phyloP scores from a whole-genome alignment of 345 rosid species.

The Litchi chinensis region DNA sequence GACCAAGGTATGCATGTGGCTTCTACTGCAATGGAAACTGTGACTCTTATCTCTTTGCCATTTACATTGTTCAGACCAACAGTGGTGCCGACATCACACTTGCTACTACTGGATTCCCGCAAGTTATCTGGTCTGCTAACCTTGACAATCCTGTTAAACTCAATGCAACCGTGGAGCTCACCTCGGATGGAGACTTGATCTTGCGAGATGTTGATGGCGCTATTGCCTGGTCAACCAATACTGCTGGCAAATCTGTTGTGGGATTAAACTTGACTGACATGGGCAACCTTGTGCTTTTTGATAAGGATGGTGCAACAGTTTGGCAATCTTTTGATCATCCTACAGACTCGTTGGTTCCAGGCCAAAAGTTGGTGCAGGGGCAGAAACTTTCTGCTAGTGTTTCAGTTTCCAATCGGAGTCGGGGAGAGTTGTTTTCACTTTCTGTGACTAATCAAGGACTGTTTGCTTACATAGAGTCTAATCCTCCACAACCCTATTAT shows the following conservation, averaged over 20 bases:
- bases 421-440: constrained; percentile 23
- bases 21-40: constrained; percentile 22
- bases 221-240: constrained; percentile 23
- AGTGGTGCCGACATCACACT: not conserved
- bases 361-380: constrained; percentile 9
- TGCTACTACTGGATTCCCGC: constrained; percentile 4
- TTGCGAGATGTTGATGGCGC: constrained; percentile 23
- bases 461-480: constrained; percentile 24
- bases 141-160: constrained; percentile 21
- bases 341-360: constrained; percentile 23
- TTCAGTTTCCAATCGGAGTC: not conserved
- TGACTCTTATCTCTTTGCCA: constrained; percentile 19
- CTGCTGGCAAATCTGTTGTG: constrained; percentile 21
- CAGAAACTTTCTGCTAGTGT: constrained; percentile 4
- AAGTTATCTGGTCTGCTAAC: constrained; percentile 25
- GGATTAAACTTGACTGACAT: constrained; percentile 21
- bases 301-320: constrained; percentile 12
- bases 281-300: constrained; percentile 29
- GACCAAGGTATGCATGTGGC: constrained; percentile 26
- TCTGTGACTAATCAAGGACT: constrained; percentile 20
- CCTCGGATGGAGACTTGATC: constrained; percentile 22
- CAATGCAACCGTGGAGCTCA: constrained; percentile 24
- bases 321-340: constrained; percentile 34
- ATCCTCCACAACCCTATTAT: constrained; percentile 15
- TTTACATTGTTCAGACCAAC: constrained; percentile 22